Base-by-base conservation (phyloP, 768 basidiomycete species). In the Auricularia heimuer region DNA sequence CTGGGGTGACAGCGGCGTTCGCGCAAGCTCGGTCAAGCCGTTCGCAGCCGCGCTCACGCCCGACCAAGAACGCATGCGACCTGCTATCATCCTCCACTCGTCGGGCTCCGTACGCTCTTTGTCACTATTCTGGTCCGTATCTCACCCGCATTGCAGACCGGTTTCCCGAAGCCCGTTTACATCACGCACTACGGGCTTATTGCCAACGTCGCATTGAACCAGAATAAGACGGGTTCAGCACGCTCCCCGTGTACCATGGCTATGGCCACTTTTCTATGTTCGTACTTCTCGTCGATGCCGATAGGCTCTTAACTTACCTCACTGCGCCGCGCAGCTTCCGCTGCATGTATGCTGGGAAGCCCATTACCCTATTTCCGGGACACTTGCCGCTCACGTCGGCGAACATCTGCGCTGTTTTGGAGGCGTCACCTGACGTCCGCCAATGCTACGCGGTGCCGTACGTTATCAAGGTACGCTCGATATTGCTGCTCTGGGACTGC, bases 211-310 rank as follows among this genome's bases (percentile, higher is more conserved):
- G 69, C 75, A 62, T 68, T 75, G 70, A 73, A 79, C 63, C 75
- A 76, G 63, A 68, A 72, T 44, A 68, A 75, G 39, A 65, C 73
- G 16, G 73, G 0, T 79, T 80, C 69, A 80, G 77, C 62, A 81
- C 81, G 1, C 77, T 80, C 1, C 81, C 80, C 2, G 75, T 80
- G 3, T 81, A 77, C 66, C 80, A 80, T 66, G 77, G 76, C 10
- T 77, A 76, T 21, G 74, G 76, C 63, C 77, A 66, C 64, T 79
- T 67, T 70, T 73, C 68, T 61, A 71, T 71, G 77, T 79, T 67
- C 4, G 67, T 62, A 37, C 36, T 29, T 29, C 51, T 36, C 3
- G 63, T 14, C 34, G 4, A 34, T 12, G 34, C 24, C 2, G 39
- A 42, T 47, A 14, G 7, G 7, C 39, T 7, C 39, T 7, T 62